Percentiles rank a stretch among this genome's conserved stretches.
These are phyloP conservation scores for Chytridium lagenaria DNA, from an alignment of 371 early-diverging fungal genomes.

Conservation along the genomic window DNA sequence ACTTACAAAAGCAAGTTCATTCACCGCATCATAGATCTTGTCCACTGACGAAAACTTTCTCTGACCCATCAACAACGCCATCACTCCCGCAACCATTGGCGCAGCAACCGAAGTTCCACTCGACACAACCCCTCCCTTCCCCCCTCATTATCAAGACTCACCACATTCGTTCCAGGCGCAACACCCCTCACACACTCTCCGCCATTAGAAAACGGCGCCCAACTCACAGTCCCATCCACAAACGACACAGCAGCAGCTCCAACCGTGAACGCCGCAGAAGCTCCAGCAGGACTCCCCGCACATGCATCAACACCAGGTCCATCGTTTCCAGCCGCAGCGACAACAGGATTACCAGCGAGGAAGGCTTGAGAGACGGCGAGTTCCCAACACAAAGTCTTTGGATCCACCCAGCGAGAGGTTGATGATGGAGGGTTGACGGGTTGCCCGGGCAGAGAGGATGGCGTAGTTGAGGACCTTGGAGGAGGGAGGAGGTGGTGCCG, in stretches of 20 bases:
- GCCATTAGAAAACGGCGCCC: constrained; percentile 70
- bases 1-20: background rate
- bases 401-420: constrained; percentile 51
- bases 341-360: constrained; percentile 49
- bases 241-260: constrained; percentile 62
- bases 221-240: constrained; percentile 50
- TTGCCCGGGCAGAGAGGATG: constrained; percentile 27
- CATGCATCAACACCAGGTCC: constrained; percentile 61
- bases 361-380: constrained; percentile 35
- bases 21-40: constrained; percentile 4
- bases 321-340: constrained; percentile 45
- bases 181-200: constrained; percentile 67
- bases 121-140: background rate
- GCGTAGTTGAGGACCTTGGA: constrained; percentile 72
- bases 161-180: constrained; percentile 28
- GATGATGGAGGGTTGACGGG: constrained; percentile 53
- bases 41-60: background rate
- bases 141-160: background rate
- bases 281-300: constrained; percentile 55
- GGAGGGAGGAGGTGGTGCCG: constrained; percentile 62
- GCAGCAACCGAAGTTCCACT: constrained; percentile 49
- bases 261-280: constrained; percentile 59
- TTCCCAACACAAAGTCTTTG: constrained; percentile 10
- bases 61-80: constrained; percentile 66
- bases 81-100: constrained; percentile 88